Evolutionary conservation across 2,329 filamentous ascomycete genomes (phyloP).

Genomic region (Alternaria conjuncta): DNA sequence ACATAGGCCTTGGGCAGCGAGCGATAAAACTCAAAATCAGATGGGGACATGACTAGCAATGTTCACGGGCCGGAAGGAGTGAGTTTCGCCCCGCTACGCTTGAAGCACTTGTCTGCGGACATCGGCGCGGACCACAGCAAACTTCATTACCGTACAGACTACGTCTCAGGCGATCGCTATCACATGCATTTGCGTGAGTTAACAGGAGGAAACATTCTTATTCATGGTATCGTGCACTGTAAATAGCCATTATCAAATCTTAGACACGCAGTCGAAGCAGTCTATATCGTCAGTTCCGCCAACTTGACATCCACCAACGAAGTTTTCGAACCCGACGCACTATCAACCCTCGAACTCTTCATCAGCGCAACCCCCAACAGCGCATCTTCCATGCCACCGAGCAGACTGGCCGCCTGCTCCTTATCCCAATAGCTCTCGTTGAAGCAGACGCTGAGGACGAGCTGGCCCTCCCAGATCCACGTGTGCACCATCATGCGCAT

Average conservation of each 20-base stretch:
- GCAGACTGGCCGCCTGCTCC: slow-evolving; percentile 16
- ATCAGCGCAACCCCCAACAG: slow-evolving; percentile 18
- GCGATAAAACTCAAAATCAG: neutral
- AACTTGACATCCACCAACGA: neutral
- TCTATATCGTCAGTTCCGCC: neutral
- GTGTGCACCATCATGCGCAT: slow-evolving; percentile 34
- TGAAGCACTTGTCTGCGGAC: neutral
- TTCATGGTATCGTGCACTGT: neutral
- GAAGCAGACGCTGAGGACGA: slow-evolving; percentile 27
- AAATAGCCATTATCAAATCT: neutral
- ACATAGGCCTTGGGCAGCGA: neutral
- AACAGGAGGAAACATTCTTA: neutral
- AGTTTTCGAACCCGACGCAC: neutral
- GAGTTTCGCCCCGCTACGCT: neutral
- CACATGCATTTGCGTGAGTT: neutral
- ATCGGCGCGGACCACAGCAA: neutral
- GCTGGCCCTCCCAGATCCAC: slow-evolving; percentile 28
- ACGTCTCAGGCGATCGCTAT: neutral
- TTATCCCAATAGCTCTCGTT: slow-evolving; percentile 33
- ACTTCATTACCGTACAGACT: neutral
- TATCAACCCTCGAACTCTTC: neutral
- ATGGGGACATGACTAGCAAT: neutral
- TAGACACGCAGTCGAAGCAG: neutral
- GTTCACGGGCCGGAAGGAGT: neutral
- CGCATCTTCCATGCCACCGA: slow-evolving; percentile 21